Conservation (phyloP, 176 grass and related monocot genomes). For the Rhipidocladum racemiflorum region DNA sequence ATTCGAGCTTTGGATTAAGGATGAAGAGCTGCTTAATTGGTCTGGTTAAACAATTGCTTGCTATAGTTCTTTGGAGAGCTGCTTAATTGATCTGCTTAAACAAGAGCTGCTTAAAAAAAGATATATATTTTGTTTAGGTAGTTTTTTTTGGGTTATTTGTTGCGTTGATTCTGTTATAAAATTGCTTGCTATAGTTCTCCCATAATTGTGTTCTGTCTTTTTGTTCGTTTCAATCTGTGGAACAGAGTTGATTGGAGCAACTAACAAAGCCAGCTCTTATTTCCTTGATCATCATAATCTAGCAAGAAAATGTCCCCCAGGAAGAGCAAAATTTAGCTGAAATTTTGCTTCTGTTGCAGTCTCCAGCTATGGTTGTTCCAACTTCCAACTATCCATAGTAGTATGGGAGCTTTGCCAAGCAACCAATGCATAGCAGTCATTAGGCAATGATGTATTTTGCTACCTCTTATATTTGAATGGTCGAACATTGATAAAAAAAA, state of each 20-base stretch:
- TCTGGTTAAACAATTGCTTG: too few species aligned
- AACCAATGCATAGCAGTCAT: too few species aligned
- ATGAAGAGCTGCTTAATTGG: slow-evolving; percentile 15
- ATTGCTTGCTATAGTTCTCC: not conserved
- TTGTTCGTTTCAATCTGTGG: slow-evolving; percentile 44
- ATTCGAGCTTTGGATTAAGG: slow-evolving; percentile 11
- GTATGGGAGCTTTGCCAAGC: too few species aligned
- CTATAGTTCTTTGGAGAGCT: too few species aligned
- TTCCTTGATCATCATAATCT: slow-evolving; percentile 17
- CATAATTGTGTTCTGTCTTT: slow-evolving; percentile 26
- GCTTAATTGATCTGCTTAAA: too few species aligned
- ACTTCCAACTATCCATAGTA: slow-evolving; percentile 31
- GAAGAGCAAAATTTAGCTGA: slow-evolving; percentile 19
- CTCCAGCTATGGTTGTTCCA: slow-evolving; percentile 52
- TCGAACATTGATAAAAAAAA: too few species aligned
- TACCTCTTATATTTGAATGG: too few species aligned
- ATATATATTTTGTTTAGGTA: slow-evolving; percentile 33
- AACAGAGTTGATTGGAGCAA: slow-evolving; percentile 21
- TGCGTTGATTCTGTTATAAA: slow-evolving; percentile 32
- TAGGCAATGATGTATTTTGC: too few species aligned
- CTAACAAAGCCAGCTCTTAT: slow-evolving; percentile 9
- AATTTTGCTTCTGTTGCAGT: slow-evolving; percentile 38
- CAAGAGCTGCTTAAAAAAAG: too few species aligned
- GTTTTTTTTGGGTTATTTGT: slow-evolving; percentile 5
- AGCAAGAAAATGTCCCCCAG: not conserved